Conservation (phyloP, 2,329 filamentous ascomycete genomes). For the Xylariaceae sp. region DNA sequence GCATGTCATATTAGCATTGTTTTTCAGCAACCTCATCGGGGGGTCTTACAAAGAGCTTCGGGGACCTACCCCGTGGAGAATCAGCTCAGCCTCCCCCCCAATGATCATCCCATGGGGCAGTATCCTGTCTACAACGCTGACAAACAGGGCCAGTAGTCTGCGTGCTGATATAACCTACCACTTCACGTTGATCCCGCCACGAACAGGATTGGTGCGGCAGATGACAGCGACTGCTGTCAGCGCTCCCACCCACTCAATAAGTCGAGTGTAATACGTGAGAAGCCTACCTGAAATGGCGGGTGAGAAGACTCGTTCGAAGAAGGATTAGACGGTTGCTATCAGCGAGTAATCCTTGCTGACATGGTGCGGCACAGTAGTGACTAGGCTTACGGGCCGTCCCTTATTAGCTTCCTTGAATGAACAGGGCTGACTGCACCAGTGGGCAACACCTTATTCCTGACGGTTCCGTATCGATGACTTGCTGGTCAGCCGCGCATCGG, state of each 20-base stretch:
- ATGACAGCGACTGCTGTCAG: slow-evolving; percentile 17
- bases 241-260: slow-evolving; percentile 10
- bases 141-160: slow-evolving; percentile 17
- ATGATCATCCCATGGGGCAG: slow-evolving; percentile 5
- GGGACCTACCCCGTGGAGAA: slow-evolving; percentile 27
- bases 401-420: slow-evolving; percentile 26
- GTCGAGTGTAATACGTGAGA: slow-evolving; percentile 24
- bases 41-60: slow-evolving; percentile 21
- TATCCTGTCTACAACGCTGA: slow-evolving; percentile 24
- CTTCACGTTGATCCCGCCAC: slow-evolving; percentile 21
- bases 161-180: slow-evolving; percentile 21
- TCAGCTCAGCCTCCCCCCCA: slow-evolving; percentile 26
- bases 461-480: slow-evolving; percentile 11
- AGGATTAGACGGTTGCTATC: not conserved
- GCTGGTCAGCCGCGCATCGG: slow-evolving; percentile 25
- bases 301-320: slow-evolving; percentile 2
- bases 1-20: slow-evolving; percentile 10
- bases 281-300: slow-evolving; percentile 8
- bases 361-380: slow-evolving; percentile 18
- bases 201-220: slow-evolving; percentile 18
- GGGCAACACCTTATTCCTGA: slow-evolving; percentile 20
- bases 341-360: slow-evolving; percentile 15
- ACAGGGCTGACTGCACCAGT: slow-evolving; percentile 22
- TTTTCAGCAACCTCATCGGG: slow-evolving; percentile 13
- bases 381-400: slow-evolving; percentile 25